Evolutionary conservation across 805 yeast species (phyloP).

Genomic region (Nakazawaea ambrosiae): DNA sequence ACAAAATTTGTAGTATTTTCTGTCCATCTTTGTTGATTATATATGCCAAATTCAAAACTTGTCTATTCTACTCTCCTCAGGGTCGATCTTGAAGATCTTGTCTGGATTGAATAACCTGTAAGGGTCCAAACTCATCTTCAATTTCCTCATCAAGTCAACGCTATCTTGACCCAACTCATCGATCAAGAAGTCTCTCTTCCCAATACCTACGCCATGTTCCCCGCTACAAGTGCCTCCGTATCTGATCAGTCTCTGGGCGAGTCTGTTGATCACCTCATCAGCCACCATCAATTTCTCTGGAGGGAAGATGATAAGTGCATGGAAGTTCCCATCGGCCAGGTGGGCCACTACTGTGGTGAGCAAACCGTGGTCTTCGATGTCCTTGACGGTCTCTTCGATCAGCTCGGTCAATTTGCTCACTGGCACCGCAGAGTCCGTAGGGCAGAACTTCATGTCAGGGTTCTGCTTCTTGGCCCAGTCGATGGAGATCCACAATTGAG

Average conservation of each 20-base stretch:
- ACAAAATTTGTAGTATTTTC: too few species aligned
- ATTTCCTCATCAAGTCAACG: slow-evolving; percentile 62
- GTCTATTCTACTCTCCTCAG: slow-evolving; percentile 20
- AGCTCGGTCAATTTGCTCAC: slow-evolving; percentile 59
- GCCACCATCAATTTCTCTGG: slow-evolving; percentile 41
- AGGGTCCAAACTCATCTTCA: slow-evolving; percentile 72
- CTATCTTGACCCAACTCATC: slow-evolving; percentile 65
- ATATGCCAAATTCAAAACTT: too few species aligned
- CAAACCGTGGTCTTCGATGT: slow-evolving; percentile 45
- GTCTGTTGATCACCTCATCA: slow-evolving; percentile 43
- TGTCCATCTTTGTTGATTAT: too few species aligned
- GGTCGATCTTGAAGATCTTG: slow-evolving; percentile 67
- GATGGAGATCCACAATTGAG: slow-evolving; percentile 56
- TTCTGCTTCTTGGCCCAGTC: slow-evolving; percentile 53
- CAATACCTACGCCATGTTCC: slow-evolving; percentile 82
- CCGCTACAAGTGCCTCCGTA: slow-evolving; percentile 84
- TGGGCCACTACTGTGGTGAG: slow-evolving; percentile 65
- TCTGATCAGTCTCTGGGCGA: slow-evolving; percentile 59
- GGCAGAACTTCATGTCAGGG: slow-evolving; percentile 46
- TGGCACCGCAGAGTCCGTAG: slow-evolving; percentile 83
- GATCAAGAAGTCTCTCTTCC: slow-evolving; percentile 56
- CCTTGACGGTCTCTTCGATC: slow-evolving; percentile 54
- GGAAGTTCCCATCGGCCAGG: slow-evolving; percentile 82
- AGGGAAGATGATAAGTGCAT: slow-evolving; percentile 54
- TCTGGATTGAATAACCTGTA: slow-evolving; percentile 71